A percentile compares a stretch with the other conserved stretches of the same genome.
Evolutionary conservation across 768 basidiomycete species (phyloP).

Genomic region (Hygrophorus pudorinus): DNA sequence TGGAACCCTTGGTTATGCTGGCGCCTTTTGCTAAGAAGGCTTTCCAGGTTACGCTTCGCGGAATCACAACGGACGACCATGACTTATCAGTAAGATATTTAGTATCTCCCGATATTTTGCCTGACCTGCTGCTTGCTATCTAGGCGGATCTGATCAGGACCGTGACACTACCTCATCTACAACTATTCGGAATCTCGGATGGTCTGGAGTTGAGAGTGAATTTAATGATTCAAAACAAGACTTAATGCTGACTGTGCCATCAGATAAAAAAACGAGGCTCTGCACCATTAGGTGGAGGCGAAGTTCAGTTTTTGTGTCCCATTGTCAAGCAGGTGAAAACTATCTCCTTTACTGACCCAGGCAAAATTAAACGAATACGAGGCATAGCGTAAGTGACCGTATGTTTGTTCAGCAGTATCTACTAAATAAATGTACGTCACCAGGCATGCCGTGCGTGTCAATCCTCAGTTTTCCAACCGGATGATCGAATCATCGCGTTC

Average conservation of each 20-base stretch:
- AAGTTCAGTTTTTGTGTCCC: conserved; percentile 89
- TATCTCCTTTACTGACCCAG: conserved; percentile 83
- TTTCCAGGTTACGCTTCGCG: conserved; percentile 69
- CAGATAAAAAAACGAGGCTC: conserved; percentile 95
- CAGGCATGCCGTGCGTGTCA: conserved; percentile 94
- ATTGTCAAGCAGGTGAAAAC: conserved; percentile 87
- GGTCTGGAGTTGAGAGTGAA: conserved; percentile 78
- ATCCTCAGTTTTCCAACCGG: conserved; percentile 93
- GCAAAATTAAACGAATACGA: conserved; percentile 88
- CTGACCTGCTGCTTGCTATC: background rate
- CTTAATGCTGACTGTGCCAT: conserved; percentile 1
- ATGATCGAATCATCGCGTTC: conserved; percentile 95
- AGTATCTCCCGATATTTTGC: conserved; percentile 8
- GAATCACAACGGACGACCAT: conserved; percentile 86
- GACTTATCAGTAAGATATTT: conserved; percentile 67
- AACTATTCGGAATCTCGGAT: conserved; percentile 83
- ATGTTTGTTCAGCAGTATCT: background rate
- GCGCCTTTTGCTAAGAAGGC: conserved; percentile 91
- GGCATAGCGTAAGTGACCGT: conserved; percentile 77
- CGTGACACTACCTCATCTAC: conserved; percentile 83
- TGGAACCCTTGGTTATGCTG: conserved; percentile 83
- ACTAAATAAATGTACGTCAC: conserved; percentile 6
- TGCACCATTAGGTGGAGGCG: conserved; percentile 85
- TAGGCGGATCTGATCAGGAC: conserved; percentile 86
- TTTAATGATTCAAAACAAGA: background rate